A percentile compares a stretch with the other conserved stretches of the same genome.
phyloP scores from a whole-genome alignment of 805 yeast genomes.

The Trichomonascus vanleenenianus region DNA sequence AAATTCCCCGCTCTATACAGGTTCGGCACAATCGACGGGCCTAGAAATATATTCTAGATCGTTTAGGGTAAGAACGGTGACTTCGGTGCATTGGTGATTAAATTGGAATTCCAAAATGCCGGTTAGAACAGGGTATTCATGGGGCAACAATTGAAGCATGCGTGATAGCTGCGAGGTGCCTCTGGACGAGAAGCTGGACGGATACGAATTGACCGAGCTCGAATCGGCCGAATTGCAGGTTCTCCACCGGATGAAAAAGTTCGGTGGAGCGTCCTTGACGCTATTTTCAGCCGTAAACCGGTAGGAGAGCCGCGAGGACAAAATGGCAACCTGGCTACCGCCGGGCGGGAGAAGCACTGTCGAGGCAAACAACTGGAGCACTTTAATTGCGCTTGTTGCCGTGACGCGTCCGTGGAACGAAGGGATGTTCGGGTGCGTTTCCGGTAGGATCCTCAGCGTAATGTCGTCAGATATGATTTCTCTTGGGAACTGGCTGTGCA shows the following conservation, averaged over 20 bases:
- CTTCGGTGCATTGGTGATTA: slow-evolving; percentile 18
- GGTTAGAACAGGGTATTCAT: slow-evolving; percentile 29
- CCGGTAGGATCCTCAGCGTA: slow-evolving; percentile 24
- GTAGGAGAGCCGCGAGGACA: slow-evolving; percentile 13
- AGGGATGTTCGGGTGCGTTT: slow-evolving; percentile 21
- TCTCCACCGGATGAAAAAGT: slow-evolving; percentile 10
- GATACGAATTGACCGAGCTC: not conserved
- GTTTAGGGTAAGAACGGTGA: slow-evolving; percentile 25
- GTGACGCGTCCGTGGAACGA: slow-evolving; percentile 20
- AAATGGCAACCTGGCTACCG: slow-evolving; percentile 17
- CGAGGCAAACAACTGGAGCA: slow-evolving; percentile 23
- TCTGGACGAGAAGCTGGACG: slow-evolving; percentile 3
- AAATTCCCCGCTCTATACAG: not conserved
- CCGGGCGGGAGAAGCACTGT: slow-evolving; percentile 25
- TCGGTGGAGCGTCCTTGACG: not conserved
- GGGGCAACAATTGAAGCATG: slow-evolving; percentile 24
- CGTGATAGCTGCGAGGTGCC: slow-evolving; percentile 15
- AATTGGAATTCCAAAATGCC: slow-evolving; percentile 31
- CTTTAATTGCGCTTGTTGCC: slow-evolving; percentile 16
- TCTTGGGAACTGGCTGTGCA: slow-evolving; percentile 20
- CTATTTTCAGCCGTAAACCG: not conserved
- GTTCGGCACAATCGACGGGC: slow-evolving; percentile 16
- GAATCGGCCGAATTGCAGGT: slow-evolving; percentile 3
- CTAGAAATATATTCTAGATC: slow-evolving; percentile 28
- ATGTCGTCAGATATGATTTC: slow-evolving; percentile 23